Base-by-base conservation (phyloP, 2,329 filamentous ascomycete genomes). In the Ceratocystis eucalypticola region DNA sequence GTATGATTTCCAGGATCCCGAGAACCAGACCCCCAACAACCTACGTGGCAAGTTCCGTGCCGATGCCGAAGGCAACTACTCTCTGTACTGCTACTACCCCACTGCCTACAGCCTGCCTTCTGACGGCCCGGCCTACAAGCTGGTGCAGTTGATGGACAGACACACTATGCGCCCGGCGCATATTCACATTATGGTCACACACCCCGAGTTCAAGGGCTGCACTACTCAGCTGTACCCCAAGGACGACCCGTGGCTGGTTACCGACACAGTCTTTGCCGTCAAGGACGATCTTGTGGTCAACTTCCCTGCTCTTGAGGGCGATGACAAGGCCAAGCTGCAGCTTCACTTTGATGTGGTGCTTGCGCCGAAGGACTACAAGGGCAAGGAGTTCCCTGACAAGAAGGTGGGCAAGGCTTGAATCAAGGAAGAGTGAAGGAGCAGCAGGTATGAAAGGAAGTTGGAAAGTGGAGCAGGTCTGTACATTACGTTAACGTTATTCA, bases 151-250 rank as follows among this genome's bases (percentile, higher is more conserved):
- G 68, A 78, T 80, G 79, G 78, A 78, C 63, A 74, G 79, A 15
- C 78, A 80, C 67, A 77, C 78, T 44, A 79, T 78, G 75, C 75
- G 79, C 22, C 79, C 79, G 57, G 79, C 79, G 17, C 79, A 80
- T 70, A 80, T 80, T 65, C 79, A 80, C 74, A 79, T 80, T 71
- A 80, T 80, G 78, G 78, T 81, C 67, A 83, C 83, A 3, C 80
- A 82, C 67, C 80, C 80, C n/a, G 84, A 84, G 2, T 89, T 88
- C 78, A 87, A 85, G 72, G 79, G 86, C 79, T 70, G 89, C 68
- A 88, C 87, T 1, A 91, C 88, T 0, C 88, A 92, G 74, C 85
- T 92, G 65, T 92, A 91, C 73, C 87, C 89, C 74, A 80, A 80
- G 69, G 78, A 83, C 69, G 83, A 87, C 75, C 80, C 82, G 62